Conservation (phyloP, 495 filamentous ascomycete genomes). For the Rusavskia elegans region DNA sequence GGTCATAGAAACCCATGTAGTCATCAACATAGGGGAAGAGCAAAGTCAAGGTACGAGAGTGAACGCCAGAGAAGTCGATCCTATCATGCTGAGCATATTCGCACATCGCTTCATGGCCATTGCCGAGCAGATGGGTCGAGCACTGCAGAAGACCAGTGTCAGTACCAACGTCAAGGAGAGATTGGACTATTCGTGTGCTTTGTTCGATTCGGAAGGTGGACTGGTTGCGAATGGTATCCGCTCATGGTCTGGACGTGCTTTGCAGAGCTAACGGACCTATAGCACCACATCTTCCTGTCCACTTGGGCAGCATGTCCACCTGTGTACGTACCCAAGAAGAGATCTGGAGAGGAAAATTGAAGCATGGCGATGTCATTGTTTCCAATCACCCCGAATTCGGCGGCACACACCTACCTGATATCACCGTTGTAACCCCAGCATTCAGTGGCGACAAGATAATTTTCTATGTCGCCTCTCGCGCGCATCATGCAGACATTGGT, state of each 20-base stretch:
- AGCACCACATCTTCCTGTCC: constrained; percentile 86
- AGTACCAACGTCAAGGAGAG: constrained; percentile 97
- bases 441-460: constrained; percentile 80
- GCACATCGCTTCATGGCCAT: constrained; percentile 98
- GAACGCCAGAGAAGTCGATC: constrained; percentile 38
- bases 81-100: constrained; percentile 91
- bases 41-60: constrained; percentile 33
- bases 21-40: constrained; percentile 39
- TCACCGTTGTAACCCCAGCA: constrained; percentile 86
- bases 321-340: constrained; percentile 85
- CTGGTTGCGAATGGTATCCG: constrained; percentile 66
- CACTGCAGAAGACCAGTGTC: constrained; percentile 91
- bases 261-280: neutral
- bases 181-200: constrained; percentile 88
- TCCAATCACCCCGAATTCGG: constrained; percentile 93
- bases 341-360: constrained; percentile 81
- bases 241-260: too few species aligned
- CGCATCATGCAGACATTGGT: constrained; percentile 94
- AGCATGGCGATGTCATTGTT: constrained; percentile 84
- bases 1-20: constrained; percentile 56
- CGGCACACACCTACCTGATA: constrained; percentile 78
- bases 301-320: constrained; percentile 87
- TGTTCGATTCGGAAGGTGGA: constrained; percentile 83
- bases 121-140: constrained; percentile 93
- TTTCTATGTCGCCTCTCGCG: constrained; percentile 91